Evolutionary conservation across 139 green algal species (phyloP), one percentile per base, ranked within the genome.

Genomic region (Nannochloris sp.): DNA sequence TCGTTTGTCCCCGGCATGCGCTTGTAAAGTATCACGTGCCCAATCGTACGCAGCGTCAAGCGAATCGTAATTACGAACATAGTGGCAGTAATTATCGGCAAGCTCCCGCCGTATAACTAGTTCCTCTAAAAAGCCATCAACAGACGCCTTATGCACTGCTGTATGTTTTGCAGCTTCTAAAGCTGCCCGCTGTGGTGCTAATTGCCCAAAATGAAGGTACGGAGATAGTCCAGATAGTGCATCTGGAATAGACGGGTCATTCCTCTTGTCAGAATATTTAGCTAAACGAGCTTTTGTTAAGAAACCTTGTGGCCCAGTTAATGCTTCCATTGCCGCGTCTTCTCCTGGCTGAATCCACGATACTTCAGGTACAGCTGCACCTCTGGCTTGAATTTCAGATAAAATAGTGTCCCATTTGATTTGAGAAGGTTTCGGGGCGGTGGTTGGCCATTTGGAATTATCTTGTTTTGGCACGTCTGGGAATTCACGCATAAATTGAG

Each of bases 61-160:
- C 13, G 57, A 78, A 76, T 98, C 92, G 63, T 98, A 98, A n/a
- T 88, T 77, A 13, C 77, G 79, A 48, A 80, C 79, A 72, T 88
- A 92, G 62, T 84, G 76, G 75, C 86, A 96, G 73, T 87, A 98
- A 83, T 98, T 98, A 84, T 98, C 93, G 59, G 81, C 61, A 47
- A 98, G 83, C 80, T 97, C 92, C 14, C 89, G 68, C 34, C 93
- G 75, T 39, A 97, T 81, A 0, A 98, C 79, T 44, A 96, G 70
- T 79, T 98, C 93, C 78, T 98, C 93, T 59, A 97, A 62, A 79
- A 95, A 97, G 2, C 71, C 68, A 48, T 98, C 93, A 54, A 96
- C 90, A 2, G 77, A 83, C 6, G 82, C 76, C 71, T 81, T 83
- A 73, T 74, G 60, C 64, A 85, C 86, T 23, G 54, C 56, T 6